Conservation (phyloP, 1,284 basidiomycete genomes). For the Puccinia horiana region DNA sequence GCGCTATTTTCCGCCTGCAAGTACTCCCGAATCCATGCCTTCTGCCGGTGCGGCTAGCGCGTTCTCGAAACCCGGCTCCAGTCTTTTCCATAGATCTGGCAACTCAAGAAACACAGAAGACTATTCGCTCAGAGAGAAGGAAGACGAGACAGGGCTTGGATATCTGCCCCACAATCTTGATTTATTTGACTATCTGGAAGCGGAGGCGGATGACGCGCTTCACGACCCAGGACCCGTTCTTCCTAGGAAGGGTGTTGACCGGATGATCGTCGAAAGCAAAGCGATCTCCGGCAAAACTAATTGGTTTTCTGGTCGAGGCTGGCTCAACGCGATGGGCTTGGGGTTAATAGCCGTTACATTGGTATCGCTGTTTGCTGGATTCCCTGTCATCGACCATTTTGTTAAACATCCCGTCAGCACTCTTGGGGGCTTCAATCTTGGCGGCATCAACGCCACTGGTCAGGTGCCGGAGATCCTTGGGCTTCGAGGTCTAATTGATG, state of each 20-base stretch:
- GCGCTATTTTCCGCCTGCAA: neutral
- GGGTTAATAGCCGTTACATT: constrained; percentile 10
- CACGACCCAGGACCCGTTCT: constrained; percentile 45
- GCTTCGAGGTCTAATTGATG: constrained; percentile 71
- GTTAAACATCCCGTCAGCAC: constrained; percentile 55
- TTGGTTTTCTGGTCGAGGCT: constrained; percentile 35
- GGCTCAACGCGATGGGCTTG: constrained; percentile 47
- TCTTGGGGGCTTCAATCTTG: constrained; percentile 67
- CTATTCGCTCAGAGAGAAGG: constrained; percentile 14
- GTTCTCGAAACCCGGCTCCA: neutral
- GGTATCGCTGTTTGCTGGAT: constrained; percentile 58
- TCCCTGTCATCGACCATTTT: constrained; percentile 60
- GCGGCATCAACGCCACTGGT: constrained; percentile 74
- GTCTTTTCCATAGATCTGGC: neutral
- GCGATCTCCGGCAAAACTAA: constrained; percentile 27
- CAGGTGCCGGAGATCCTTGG: constrained; percentile 70
- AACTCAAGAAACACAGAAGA: constrained; percentile 7
- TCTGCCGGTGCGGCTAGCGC: constrained; percentile 8
- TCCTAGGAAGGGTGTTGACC: constrained; percentile 45
- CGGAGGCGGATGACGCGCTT: constrained; percentile 42
- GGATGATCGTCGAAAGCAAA: constrained; percentile 45
- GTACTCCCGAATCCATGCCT: constrained; percentile 1
- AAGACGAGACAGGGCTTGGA: constrained; percentile 26
- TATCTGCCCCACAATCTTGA: constrained; percentile 47
- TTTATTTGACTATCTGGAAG: constrained; percentile 31